A percentile compares a stretch with the other conserved stretches of the same genome.
Conservation (phyloP, 2,329 filamentous ascomycete genomes). For the Aspergillus fumigatiaffinis region DNA sequence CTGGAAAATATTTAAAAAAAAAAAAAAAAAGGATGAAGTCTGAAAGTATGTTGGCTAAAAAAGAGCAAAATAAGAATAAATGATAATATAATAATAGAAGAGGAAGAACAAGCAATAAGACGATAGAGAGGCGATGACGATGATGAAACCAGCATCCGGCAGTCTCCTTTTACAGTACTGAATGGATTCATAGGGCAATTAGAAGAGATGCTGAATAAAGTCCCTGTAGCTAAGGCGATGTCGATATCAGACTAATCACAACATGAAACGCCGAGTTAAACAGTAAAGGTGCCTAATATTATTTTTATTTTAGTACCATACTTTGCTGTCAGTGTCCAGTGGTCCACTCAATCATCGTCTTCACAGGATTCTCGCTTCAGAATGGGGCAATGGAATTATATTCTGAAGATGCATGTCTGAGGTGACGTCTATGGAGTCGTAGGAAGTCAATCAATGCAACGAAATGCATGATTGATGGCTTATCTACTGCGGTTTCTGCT, state of each 20-base stretch:
- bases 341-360: background rate
- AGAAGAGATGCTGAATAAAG: background rate
- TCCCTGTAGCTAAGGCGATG: background rate
- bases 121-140: background rate
- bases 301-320: background rate
- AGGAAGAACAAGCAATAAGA: background rate
- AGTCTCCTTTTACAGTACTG: background rate
- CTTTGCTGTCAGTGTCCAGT: background rate
- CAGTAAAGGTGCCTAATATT: background rate
- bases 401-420: background rate
- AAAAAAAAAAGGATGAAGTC: background rate
- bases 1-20: too few species aligned
- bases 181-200: background rate
- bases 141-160: background rate
- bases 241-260: slow-evolving; percentile 1
- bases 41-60: background rate
- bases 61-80: background rate
- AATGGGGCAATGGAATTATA: background rate
- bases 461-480: too few species aligned
- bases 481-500: too few species aligned
- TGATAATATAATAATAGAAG: background rate
- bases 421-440: background rate
- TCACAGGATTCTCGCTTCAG: background rate
- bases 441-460: background rate
- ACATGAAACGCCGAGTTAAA: slow-evolving; percentile 7